Evolutionary conservation across 805 yeast genomes (phyloP).

Genomic region (Starmerella ratchasimensis): DNA sequence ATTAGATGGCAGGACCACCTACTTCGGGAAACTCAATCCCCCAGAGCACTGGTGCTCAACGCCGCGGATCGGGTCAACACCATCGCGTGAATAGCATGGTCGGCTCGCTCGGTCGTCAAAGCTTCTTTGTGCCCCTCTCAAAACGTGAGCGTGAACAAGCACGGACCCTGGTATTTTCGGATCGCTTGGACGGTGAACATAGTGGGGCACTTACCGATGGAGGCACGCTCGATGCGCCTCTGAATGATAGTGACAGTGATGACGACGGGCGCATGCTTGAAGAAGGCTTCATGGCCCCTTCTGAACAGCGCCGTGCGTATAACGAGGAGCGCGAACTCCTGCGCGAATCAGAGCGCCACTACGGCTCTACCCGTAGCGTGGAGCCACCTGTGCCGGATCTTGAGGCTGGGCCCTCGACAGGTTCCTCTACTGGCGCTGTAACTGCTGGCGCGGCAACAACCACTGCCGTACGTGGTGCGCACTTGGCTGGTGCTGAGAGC

Average conservation of each 20-base stretch:
- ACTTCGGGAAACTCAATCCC: too few species aligned
- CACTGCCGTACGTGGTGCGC: background rate
- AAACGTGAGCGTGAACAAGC: slow-evolving; percentile 11
- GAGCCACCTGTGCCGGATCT: too few species aligned
- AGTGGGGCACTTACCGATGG: too few species aligned
- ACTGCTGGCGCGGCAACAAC: slow-evolving; percentile 1
- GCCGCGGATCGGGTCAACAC: slow-evolving; percentile 1
- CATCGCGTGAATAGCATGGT: slow-evolving; percentile 13
- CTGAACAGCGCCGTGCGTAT: slow-evolving; percentile 22
- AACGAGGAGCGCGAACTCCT: slow-evolving; percentile 25
- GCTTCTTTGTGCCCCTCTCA: slow-evolving; percentile 12
- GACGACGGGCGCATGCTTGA: slow-evolving; percentile 21
- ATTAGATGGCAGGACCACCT: too few species aligned
- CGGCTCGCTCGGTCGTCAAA: slow-evolving; percentile 18
- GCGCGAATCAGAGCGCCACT: slow-evolving; percentile 8
- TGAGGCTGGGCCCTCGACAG: too few species aligned
- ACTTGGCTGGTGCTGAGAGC: background rate
- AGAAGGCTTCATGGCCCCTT: slow-evolving; percentile 21
- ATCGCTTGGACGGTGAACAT: slow-evolving; percentile 7
- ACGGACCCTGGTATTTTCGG: slow-evolving; percentile 9
- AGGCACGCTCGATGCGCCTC: background rate
- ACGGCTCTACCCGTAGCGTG: too few species aligned
- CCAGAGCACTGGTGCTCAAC: too few species aligned
- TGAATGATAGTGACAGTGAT: slow-evolving; percentile 9
- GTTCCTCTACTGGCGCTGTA: slow-evolving; percentile 3